Base-by-base conservation (phyloP, 2,329 filamentous ascomycete species). In the Orbilia brochopaga region DNA sequence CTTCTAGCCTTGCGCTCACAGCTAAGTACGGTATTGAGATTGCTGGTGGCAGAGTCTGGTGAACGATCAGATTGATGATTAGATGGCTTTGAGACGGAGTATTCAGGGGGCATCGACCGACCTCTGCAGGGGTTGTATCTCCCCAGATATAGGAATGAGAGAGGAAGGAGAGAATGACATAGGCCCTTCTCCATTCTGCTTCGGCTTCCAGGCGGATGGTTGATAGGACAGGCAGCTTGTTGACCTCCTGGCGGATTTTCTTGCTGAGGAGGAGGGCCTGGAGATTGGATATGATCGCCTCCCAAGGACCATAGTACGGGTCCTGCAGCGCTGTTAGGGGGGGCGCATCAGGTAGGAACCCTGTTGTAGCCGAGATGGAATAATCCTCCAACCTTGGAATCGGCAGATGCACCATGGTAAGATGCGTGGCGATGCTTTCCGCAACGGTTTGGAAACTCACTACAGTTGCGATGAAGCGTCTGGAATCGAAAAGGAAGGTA, bases 241-340 rank as follows among this genome's bases (percentile, higher is more conserved):
- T 88, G 69, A 97, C 85, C 70, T 92, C 86, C 56, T 87, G 85
- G 51, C 91, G 88, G 74, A 99, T 83, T 72, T 92, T 88, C 79
- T 89, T 91, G 80, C 88, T 95, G 64, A 97, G 84, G 57, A 97
- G 87, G 69, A 97, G 83, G 11, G 88, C 87, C 81, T 97, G 94
- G 30, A 99, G 84, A 78, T 96, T 97, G 75, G 88, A 85, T 35
- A 89, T 86, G 55, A 97, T 85, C 51, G 89, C 86, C 81, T 99
- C 94, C 94, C 94, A 99, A 78, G 91, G 91, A 79, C 90, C 88
- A 81, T 97, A 99, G 82, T 97, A 97, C 1, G 89, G 86, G 78
- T 97, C 90, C 8, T 92, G 90, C 13, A 99, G 86, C 62, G 86
- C 83, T 73, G 90, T 87, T 74, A 97, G 83, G 46, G 94, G 94